These are phyloP conservation scores for Arthrocladium fulminans DNA, from an alignment of 2,329 filamentous ascomycete genomes.

Conservation along the genomic window DNA sequence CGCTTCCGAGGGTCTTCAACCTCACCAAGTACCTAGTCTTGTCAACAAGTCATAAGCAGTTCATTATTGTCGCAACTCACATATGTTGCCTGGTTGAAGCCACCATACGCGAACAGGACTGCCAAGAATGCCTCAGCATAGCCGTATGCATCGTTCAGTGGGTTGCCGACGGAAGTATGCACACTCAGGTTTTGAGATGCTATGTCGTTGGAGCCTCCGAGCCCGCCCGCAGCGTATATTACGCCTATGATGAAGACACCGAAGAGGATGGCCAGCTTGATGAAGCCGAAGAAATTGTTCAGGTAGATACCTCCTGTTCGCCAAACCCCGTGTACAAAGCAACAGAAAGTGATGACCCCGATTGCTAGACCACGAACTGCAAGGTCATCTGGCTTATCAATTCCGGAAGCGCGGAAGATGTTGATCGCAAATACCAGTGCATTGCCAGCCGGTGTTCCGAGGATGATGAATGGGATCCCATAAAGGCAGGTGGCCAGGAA, in stretches of 20 bases:
- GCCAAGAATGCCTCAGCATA: slow-evolving; percentile 11
- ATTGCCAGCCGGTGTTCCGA: slow-evolving; percentile 16
- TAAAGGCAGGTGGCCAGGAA: slow-evolving; percentile 20
- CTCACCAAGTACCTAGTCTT: slow-evolving; percentile 30
- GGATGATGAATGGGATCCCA: slow-evolving; percentile 23
- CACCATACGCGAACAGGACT: slow-evolving; percentile 29
- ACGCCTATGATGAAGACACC: slow-evolving; percentile 36
- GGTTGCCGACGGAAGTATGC: slow-evolving; percentile 18
- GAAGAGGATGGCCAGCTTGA: slow-evolving; percentile 43
- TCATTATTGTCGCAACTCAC: slow-evolving; percentile 19
- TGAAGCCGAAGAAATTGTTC: slow-evolving; percentile 43
- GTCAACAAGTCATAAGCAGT: neutral
- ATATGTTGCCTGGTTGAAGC: slow-evolving; percentile 40
- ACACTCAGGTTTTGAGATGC: slow-evolving; percentile 24
- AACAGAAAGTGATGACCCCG: slow-evolving; percentile 35
- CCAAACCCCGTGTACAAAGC: slow-evolving; percentile 42
- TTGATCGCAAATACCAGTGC: slow-evolving; percentile 26
- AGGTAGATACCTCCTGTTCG: slow-evolving; percentile 43
- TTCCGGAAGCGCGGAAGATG: slow-evolving; percentile 38
- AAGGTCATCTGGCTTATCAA: slow-evolving; percentile 15
- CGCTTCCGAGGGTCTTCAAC: slow-evolving; percentile 32
- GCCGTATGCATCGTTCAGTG: slow-evolving; percentile 26
- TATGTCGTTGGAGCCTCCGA: slow-evolving; percentile 20
- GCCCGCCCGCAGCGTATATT: slow-evolving; percentile 21
- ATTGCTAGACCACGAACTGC: slow-evolving; percentile 39